These are phyloP conservation scores for Penicillium canariense DNA, from an alignment of 495 filamentous ascomycete species.

Conservation along the genomic window DNA sequence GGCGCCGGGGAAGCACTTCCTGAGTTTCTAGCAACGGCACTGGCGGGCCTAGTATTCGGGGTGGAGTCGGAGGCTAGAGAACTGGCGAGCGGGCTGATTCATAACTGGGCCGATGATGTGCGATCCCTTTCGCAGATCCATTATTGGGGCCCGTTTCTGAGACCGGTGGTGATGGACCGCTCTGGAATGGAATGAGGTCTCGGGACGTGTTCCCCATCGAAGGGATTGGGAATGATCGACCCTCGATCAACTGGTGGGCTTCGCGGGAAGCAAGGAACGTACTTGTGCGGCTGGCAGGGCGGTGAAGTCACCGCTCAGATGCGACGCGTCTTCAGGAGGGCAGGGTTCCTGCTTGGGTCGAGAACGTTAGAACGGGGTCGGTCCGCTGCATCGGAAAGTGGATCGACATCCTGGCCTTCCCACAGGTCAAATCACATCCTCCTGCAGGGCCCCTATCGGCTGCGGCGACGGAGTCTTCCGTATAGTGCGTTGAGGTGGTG, in stretches of 20 bases:
- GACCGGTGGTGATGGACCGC: background rate
- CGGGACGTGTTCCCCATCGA: conserved; percentile 5
- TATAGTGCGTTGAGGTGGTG: background rate
- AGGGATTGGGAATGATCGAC: conserved; percentile 32
- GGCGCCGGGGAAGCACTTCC: conserved; percentile 32
- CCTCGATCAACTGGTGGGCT: conserved; percentile 4
- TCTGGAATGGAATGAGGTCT: conserved; percentile 16
- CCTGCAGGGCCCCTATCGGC: background rate
- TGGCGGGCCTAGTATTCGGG: conserved; percentile 7
- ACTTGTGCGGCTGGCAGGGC: conserved; percentile 5
- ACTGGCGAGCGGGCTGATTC: conserved; percentile 14
- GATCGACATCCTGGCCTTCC: conserved; percentile 16
- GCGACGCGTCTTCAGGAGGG: conserved; percentile 11
- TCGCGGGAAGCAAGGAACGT: background rate
- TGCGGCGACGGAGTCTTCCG: background rate
- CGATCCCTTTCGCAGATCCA: conserved; percentile 29
- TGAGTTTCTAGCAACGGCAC: conserved; percentile 25
- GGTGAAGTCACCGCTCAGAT: conserved; percentile 29
- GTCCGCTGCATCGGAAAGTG: conserved; percentile 37
- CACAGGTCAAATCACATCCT: conserved; percentile 3
- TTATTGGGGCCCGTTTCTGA: conserved; percentile 19
- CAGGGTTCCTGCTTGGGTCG: conserved; percentile 24
- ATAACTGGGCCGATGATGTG: conserved; percentile 16
- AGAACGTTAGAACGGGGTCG: conserved; percentile 32
- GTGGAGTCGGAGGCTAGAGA: conserved; percentile 10